phyloP scores from a whole-genome alignment of 352 stramenopile species.

The Phytopythium aichiense region DNA sequence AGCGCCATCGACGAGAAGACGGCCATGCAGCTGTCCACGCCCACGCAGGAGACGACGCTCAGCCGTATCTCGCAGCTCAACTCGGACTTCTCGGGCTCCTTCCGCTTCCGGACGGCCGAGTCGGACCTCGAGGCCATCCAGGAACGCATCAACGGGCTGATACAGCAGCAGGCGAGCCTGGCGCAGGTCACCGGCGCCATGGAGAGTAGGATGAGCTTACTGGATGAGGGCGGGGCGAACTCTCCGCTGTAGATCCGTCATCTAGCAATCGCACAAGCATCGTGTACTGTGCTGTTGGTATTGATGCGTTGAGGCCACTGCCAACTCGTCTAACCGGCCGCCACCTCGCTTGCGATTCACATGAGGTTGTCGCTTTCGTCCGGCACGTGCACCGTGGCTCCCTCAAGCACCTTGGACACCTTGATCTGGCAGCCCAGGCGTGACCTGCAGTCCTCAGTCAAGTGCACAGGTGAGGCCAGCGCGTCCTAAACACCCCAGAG shows the following conservation, averaged over 20 bases:
- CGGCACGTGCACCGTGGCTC: slow-evolving; percentile 82
- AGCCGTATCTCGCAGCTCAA: slow-evolving; percentile 87
- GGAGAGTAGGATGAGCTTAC: slow-evolving; percentile 19
- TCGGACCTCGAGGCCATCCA: slow-evolving; percentile 79
- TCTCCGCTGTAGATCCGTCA: background rate
- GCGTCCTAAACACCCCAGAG: background rate
- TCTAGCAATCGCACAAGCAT: background rate
- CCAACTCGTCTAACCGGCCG: slow-evolving; percentile 4
- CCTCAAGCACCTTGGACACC: slow-evolving; percentile 84
- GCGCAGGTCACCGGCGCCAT: slow-evolving; percentile 41
- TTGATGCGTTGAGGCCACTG: background rate
- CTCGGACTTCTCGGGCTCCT: slow-evolving; percentile 71
- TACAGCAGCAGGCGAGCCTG: slow-evolving; percentile 54
- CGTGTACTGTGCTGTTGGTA: background rate
- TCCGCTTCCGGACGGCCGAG: slow-evolving; percentile 61
- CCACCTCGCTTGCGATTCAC: slow-evolving; percentile 22
- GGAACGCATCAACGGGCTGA: slow-evolving; percentile 45
- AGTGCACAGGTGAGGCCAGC: background rate
- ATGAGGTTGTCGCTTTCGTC: slow-evolving; percentile 89
- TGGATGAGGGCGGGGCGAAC: background rate
- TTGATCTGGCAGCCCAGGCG: slow-evolving; percentile 90
- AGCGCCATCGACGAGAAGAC: slow-evolving; percentile 53
- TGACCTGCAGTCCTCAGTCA: slow-evolving; percentile 24
- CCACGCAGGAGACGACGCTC: slow-evolving; percentile 46
- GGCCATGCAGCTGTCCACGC: slow-evolving; percentile 34